Evolutionary conservation across 306 rosid species (phyloP).

Genomic region (Vigna nakashimae): DNA sequence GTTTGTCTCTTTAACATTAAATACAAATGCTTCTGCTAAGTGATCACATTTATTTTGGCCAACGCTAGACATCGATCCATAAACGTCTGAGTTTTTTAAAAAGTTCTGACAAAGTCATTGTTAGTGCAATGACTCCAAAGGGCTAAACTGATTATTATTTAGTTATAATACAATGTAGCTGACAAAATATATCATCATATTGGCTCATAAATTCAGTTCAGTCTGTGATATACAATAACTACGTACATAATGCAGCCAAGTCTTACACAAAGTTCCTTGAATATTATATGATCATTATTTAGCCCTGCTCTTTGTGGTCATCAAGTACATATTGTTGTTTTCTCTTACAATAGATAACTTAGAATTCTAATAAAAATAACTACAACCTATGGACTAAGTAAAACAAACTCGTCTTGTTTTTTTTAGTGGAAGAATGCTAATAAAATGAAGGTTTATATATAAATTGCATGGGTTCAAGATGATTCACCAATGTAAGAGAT

Average conservation of each 20-base stretch:
- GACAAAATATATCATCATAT: too few species aligned
- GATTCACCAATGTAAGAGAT: neutral
- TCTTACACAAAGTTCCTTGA: constrained; percentile 21
- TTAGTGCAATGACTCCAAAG: neutral
- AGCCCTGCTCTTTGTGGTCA: neutral
- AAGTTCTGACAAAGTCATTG: constrained; percentile 13
- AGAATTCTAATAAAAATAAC: constrained; percentile 17
- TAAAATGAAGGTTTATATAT: neutral
- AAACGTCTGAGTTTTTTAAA: neutral
- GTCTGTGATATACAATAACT: neutral
- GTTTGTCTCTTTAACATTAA: neutral
- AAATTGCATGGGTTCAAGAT: neutral
- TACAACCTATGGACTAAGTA: neutral
- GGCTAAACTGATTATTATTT: neutral
- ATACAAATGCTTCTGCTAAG: neutral
- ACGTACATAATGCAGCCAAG: constrained; percentile 1
- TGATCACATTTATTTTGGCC: neutral
- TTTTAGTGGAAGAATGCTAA: neutral
- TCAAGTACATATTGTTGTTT: neutral
- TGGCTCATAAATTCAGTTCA: too few species aligned
- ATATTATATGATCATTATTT: neutral
- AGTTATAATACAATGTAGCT: neutral
- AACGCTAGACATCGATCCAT: neutral
- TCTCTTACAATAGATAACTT: neutral
- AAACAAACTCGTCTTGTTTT: too few species aligned